Base-by-base conservation (phyloP, 352 stramenopile species). In the Phytophthora quininea region DNA sequence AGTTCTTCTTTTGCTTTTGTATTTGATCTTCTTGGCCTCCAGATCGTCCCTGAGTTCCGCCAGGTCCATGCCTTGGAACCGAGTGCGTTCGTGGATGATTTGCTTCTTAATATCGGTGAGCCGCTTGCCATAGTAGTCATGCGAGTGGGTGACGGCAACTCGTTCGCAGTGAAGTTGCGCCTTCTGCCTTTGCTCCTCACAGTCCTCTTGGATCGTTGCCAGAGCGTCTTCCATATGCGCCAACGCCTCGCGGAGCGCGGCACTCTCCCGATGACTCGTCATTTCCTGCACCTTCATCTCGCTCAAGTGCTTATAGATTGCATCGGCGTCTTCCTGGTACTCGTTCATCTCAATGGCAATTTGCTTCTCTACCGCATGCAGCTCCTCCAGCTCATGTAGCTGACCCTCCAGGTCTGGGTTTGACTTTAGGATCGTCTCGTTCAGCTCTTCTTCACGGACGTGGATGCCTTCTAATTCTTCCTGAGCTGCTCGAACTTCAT, bases 31-130 rank as follows among this genome's bases (percentile, higher is more conserved):
- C 58, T 92, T 96, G 27, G 86, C 77, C 57, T 93, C 82, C 66
- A 89, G 78, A 59, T 96, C 88, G 55, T 91, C 61, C 12, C 73
- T 69, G n/a, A 96, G 63, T 32, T 96, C 86, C 27, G 76, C 72
- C 29, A 96, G 64, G 48, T 96, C 84, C 88, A 96, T 96, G 31
- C 87, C 84, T 67, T 92, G 76, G 66, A 94, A 96, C 5, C 84
- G 77, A 42, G 69, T 79, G 14, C 86, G 86, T 62, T 96, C 88
- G 37, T 79, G 74, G 40, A 92, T 82, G 48, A 94, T 92, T 53
- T 92, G 84, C 47, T 68, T 79, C 64, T 90, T 88, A 55, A 96
- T 89, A 38, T 94, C 81, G 4, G 87, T 90, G 46, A 96, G 64
- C 2, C 84, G 80, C 54, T 91, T 91, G 33, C 85, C 86, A 55